Base-by-base conservation (phyloP, 148 eudicot genomes). In the Rhododendron kiyosumense region DNA sequence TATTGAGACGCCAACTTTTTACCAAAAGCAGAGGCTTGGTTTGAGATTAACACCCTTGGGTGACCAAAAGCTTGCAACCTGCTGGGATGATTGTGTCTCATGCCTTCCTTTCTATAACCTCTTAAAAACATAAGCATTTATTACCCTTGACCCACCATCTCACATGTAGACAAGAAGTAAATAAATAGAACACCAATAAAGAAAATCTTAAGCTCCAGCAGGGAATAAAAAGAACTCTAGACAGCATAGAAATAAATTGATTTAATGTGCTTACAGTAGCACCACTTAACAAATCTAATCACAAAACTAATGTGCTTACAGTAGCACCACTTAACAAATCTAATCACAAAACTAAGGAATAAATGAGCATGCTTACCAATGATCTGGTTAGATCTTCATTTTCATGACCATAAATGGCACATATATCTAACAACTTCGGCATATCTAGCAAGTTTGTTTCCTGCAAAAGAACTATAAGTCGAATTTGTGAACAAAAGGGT, bases 391-490 rank as follows among this genome's bases (percentile, higher is more conserved):
- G 86, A 79, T 93, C 95, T 88, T 90, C 95, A 91, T 97, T 97
- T 87, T 95, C 99, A 90, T 90, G 96, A 86, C 95, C 95, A 89
- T 93, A 95, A 45, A 97, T 88, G 51, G 99, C 99, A 89, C 98
- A 97, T 87, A 94, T 91, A 88, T 97, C 99, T 77, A 97, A 89
- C 88, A 97, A 83, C 86, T 94, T 97, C 26, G 98, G 98, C 90
- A 97, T 89, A 87, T 95, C 96, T 73, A 97, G 96, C 88, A 95
- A 90, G 84, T 92, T 93, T 88, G 92, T 95, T 51, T 95, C 96
- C 99, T 97, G 98, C 96, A 97, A 88, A 91, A 97, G 93, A 89
- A 87, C 99, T 97, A 91, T 89, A 94, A n/a, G 84, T 79, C 84
- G 74, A 90, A 87, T 88, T 75, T 85, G 89, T 94, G 86, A 94